Base-by-base conservation (phyloP, 2,329 filamentous ascomycete species). In the Colletotrichum horii region DNA sequence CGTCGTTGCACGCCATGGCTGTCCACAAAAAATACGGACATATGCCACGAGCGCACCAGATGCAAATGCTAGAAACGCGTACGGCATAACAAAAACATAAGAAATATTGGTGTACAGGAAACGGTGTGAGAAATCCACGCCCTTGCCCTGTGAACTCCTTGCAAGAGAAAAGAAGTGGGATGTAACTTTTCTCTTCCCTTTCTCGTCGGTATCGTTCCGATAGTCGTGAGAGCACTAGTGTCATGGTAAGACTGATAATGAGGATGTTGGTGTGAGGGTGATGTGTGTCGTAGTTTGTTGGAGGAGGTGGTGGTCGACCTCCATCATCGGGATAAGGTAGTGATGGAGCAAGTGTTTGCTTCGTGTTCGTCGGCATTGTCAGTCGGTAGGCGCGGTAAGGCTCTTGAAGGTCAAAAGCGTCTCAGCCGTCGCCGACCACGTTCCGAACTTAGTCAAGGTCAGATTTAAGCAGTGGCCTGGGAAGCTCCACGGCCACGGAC, bases 401-500 rank as follows among this genome's bases (percentile, higher is more conserved):
- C 9, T 24, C 56, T 16, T 4, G 12, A 36, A 19, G 15, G 26
- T 19, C 36, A 5, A 26, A 11, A 28, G 32, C 28, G 30, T 38
- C 30, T n/a, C 15, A 19, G 22, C 19, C 16, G 12, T 32, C 30
- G n/a, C 24, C 5, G 19, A 43, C 36, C 19, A 36, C 22, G 28
- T 24, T 16, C 38, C 19, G 43, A 38, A 12, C 32, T 26, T 26
- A 16, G n/a, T 16, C 28, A 9, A 3, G 19, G 32, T 5, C 43
- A 14, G 26, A 19, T 30, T 73, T 75, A 75, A 36, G 73, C 73
- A 19, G 85, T 81, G 65, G 85, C 81, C 82, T 90, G 89, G 66
- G 89, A 84, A 77, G 87, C 90, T 78, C 94, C 93, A 79, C 94
- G 91, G 73, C 92, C 91, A 76, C 92, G 91, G 78, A 92, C 87